Percentiles rank a stretch among this genome's conserved stretches.
phyloP scores from a whole-genome alignment of 192 early-diverging fungal species.

The Backusella luteola region DNA sequence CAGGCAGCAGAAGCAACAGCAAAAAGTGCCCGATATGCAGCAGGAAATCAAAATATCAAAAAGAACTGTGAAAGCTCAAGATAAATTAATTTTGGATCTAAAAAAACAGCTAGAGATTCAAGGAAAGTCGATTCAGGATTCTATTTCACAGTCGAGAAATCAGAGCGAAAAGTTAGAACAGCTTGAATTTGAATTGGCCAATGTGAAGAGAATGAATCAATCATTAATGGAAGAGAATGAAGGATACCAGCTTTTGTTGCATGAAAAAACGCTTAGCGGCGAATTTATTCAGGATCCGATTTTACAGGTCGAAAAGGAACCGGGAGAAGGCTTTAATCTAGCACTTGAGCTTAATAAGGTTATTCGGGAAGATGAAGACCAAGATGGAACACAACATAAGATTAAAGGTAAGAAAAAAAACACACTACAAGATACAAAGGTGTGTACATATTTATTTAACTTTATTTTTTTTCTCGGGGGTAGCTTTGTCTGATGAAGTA shows the following conservation, averaged over 20 bases:
- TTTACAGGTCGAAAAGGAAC: conserved; percentile 36
- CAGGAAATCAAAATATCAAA: not conserved
- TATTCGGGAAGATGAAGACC: not conserved
- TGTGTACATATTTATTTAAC: not conserved
- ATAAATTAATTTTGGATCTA: conserved; percentile 36
- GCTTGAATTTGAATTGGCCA: conserved; percentile 51
- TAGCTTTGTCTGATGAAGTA: conserved; percentile 50
- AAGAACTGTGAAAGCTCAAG: conserved; percentile 29
- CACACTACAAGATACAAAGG: not conserved
- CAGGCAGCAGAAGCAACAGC: not conserved
- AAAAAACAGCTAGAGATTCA: conserved; percentile 38
- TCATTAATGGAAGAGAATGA: conserved; percentile 80
- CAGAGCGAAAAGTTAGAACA: conserved; percentile 37
- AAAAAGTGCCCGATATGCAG: not conserved
- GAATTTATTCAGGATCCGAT: conserved; percentile 55
- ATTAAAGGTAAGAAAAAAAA: not conserved
- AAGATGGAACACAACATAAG: not conserved
- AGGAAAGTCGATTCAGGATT: conserved; percentile 28
- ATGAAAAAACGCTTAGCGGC: conserved; percentile 76
- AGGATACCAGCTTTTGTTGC: conserved; percentile 69
- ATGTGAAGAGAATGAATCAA: conserved; percentile 62
- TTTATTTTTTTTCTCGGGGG: conserved; percentile 14
- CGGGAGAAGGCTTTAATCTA: conserved; percentile 14
- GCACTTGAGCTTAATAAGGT: conserved; percentile 25
- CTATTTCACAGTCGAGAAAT: conserved; percentile 26